Percentiles rank a stretch among this genome's conserved stretches.
Conservation (phyloP, 768 basidiomycete genomes). For the Galerina sulciceps region DNA sequence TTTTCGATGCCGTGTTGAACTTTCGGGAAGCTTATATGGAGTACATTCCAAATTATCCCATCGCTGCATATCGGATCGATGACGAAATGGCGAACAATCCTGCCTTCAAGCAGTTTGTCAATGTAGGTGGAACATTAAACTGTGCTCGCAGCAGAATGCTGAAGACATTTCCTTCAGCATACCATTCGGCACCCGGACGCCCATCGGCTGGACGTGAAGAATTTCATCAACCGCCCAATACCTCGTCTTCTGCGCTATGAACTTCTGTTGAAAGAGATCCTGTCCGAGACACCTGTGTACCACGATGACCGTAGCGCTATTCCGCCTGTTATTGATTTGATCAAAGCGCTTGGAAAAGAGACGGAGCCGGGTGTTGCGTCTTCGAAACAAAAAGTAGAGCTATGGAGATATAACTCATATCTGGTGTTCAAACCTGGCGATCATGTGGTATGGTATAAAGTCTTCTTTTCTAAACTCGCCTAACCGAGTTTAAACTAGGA, state of each 20-base stretch:
- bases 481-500: conserved; percentile 46
- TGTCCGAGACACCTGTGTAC: conserved; percentile 73
- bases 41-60: conserved; percentile 91
- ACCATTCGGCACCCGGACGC: conserved; percentile 72
- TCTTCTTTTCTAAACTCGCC: background rate
- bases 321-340: conserved; percentile 86
- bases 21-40: conserved; percentile 94
- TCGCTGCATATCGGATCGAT: conserved; percentile 86
- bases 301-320: conserved; percentile 84
- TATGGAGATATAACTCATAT: conserved; percentile 84
- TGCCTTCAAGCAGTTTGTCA: conserved; percentile 78
- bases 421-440: conserved; percentile 81
- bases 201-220: conserved; percentile 86
- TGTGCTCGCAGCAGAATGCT: background rate
- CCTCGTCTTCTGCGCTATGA: conserved; percentile 88
- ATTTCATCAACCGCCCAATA: conserved; percentile 90
- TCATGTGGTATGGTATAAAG: conserved; percentile 48
- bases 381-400: conserved; percentile 86
- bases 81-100: conserved; percentile 85
- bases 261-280: conserved; percentile 76
- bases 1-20: conserved; percentile 88
- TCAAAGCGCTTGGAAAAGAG: conserved; percentile 84
- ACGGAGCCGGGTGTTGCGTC: conserved; percentile 86
- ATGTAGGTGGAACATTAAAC: conserved; percentile 50
- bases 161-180: conserved; percentile 28